Conservation (phyloP, 164 flowering plant genomes). For the Platanus orientalis region DNA sequence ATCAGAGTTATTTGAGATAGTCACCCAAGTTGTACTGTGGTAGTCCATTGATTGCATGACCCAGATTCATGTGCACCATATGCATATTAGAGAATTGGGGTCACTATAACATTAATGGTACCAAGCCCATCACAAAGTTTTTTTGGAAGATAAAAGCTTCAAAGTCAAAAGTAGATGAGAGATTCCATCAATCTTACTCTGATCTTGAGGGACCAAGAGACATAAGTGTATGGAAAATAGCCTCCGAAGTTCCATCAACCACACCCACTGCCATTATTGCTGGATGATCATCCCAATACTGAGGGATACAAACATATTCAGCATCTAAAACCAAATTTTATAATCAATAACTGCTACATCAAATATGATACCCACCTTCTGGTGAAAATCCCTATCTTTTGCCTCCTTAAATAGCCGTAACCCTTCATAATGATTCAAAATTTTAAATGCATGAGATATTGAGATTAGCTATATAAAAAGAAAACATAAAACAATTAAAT, state of each 20-base stretch:
- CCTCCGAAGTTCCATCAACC: conserved; percentile 81
- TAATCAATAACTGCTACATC: conserved; percentile 1
- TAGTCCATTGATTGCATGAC: too few relatives aligned
- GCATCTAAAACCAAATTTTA: conserved; percentile 8
- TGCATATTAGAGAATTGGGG: too few relatives aligned
- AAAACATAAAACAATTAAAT: conserved; percentile 4
- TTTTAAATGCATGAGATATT: too few relatives aligned
- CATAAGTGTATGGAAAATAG: conserved; percentile 72
- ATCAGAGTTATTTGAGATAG: too few relatives aligned
- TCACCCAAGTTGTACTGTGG: too few relatives aligned
- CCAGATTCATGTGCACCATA: too few relatives aligned
- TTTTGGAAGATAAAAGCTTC: too few relatives aligned
- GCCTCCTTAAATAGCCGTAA: conserved; percentile 86
- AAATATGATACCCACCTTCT: conserved; percentile 30
- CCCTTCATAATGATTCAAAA: conserved; percentile 54
- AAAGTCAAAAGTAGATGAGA: not conserved
- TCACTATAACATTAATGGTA: too few relatives aligned
- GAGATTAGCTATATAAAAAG: conserved; percentile 6
- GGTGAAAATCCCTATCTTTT: conserved; percentile 54
- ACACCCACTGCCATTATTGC: conserved; percentile 97
- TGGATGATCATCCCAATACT: conserved; percentile 87
- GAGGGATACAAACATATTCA: conserved; percentile 15
- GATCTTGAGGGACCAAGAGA: conserved; percentile 89
- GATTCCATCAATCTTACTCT: too few relatives aligned
- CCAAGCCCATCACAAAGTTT: too few relatives aligned